Base-by-base conservation (phyloP, 1,139 yeast genomes). In the Lodderomyces margitis region DNA sequence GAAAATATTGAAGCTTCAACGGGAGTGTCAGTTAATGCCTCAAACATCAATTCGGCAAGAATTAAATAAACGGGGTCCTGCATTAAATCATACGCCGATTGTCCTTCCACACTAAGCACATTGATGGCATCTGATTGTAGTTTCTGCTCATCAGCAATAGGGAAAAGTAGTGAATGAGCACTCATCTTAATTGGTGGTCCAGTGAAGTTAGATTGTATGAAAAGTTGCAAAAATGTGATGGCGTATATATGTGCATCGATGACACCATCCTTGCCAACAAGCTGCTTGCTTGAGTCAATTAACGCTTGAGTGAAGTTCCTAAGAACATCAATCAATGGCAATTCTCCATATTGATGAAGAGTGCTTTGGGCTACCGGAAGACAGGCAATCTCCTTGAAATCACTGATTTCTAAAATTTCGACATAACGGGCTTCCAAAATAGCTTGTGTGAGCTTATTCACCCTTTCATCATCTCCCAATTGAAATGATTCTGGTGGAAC, bases 141-240 rank as follows among this genome's bases (percentile, higher is more conserved):
- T 5, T 47, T 23, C 6, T 50, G 42, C 2, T 58, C 51, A 52
- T 70, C 72, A 20, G 62, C 50, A 1, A 49, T 50, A 1, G 62
- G 55, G 45, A 70, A 68, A 43, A 64, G 61, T 42, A 67, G 48
- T 1, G 68, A 64, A 2, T 59, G 54, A 2, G 69, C 55, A 3
- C 62, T 63, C 30, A 67, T 55, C 1, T 70, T 69, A 0, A 81
- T 57, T 20, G 74, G 72, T 2, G 98, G 98, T 3, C 98, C 98
- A 0, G 96, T 87, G 57, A 75, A 87, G 58, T 91, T 91, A 41
- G 77, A 64, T 57, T 88, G 96, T 17, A 86, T 65, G 56, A 85
- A 91, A 1, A 78, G 59, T 55, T 88, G 89, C 30, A 88, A 65
- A 4, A 80, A 64, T 1, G 84, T 72, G 42, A 83, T 67, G 4